phyloP scores from a whole-genome alignment of 257 asterid genomes.

The Euphrasia confusa region DNA sequence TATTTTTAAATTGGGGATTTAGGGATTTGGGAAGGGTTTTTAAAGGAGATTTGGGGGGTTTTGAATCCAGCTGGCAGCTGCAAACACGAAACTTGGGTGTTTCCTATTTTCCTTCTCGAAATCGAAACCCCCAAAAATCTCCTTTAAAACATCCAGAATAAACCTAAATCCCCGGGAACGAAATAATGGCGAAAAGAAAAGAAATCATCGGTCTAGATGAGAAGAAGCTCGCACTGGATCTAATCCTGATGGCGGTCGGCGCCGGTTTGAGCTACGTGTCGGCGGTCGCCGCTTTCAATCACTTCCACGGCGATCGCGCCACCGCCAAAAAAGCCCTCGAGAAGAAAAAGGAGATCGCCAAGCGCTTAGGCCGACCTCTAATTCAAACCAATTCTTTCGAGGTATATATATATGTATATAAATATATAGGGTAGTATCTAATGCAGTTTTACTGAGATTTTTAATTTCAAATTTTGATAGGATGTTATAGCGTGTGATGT shows the following conservation, averaged over 20 bases:
- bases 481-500: slow-evolving; percentile 14
- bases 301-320: not conserved
- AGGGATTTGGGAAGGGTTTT: too few species aligned
- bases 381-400: not conserved
- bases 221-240: not conserved
- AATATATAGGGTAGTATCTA: too few species aligned
- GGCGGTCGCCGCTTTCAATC: not conserved
- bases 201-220: not conserved
- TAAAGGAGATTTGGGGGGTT: too few species aligned
- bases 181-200: not conserved
- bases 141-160: too few species aligned
- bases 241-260: not conserved
- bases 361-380: slow-evolving; percentile 13
- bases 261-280: slow-evolving; percentile 7
- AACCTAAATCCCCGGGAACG: too few species aligned
- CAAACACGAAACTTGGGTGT: too few species aligned
- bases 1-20: too few species aligned
- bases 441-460: too few species aligned
- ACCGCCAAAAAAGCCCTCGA: slow-evolving; percentile 5
- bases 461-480: not conserved
- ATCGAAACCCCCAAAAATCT: not conserved
- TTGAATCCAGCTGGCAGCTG: too few species aligned
- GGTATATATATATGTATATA: not conserved
- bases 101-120: not conserved
- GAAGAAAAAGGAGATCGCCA: slow-evolving; percentile 2